Evolutionary conservation across 805 yeast genomes (phyloP).

Genomic region (Candida ficus): DNA sequence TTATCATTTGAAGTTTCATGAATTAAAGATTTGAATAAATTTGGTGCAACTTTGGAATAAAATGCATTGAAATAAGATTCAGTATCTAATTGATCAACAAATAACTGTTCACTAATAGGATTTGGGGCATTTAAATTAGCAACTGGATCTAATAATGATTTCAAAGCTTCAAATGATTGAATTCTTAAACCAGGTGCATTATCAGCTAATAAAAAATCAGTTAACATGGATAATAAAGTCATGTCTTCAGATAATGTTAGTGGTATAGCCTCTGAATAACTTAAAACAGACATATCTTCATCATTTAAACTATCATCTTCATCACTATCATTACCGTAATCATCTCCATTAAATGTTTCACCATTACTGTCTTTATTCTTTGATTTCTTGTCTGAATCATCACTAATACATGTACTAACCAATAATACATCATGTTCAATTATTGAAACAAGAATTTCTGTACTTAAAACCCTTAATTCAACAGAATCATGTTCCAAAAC

Average conservation of each 20-base stretch:
- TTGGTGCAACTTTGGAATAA: slow-evolving; percentile 57
- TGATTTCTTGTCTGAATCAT: neutral
- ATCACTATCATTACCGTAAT: slow-evolving; percentile 5
- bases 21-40: slow-evolving; percentile 45
- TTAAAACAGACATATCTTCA: slow-evolving; percentile 1
- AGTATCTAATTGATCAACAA: slow-evolving; percentile 28
- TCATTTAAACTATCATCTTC: neutral
- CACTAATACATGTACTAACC: slow-evolving; percentile 28
- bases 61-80: slow-evolving; percentile 50
- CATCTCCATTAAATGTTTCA: slow-evolving; percentile 10
- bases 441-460: slow-evolving; percentile 73
- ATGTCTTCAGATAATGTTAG: slow-evolving; percentile 45
- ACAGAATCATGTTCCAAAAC: slow-evolving; percentile 53
- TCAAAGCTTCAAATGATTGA: slow-evolving; percentile 81
- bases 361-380: slow-evolving; percentile 5
- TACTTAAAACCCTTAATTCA: slow-evolving; percentile 60
- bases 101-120: slow-evolving; percentile 20
- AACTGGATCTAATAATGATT: slow-evolving; percentile 56
- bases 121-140: slow-evolving; percentile 15
- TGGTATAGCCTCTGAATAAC: slow-evolving; percentile 2
- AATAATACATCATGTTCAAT: slow-evolving; percentile 78
- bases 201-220: slow-evolving; percentile 58
- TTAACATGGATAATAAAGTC: slow-evolving; percentile 49
- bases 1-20: neutral
- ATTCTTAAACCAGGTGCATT: slow-evolving; percentile 66